phyloP scores from a whole-genome alignment of 805 yeast species.

The Candida nemodendra region DNA sequence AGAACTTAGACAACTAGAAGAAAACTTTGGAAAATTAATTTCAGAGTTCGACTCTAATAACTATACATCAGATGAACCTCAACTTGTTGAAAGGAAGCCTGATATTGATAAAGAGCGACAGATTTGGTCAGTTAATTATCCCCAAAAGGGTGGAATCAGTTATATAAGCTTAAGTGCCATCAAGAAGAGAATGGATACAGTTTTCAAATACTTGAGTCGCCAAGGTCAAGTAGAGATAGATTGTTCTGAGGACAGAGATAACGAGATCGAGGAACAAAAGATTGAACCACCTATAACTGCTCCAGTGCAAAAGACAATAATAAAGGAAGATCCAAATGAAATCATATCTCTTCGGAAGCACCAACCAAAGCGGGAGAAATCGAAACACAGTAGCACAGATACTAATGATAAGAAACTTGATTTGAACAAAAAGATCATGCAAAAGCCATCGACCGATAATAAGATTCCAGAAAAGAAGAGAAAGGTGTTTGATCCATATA shows the following conservation, averaged over 20 bases:
- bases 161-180: slow-evolving; percentile 11
- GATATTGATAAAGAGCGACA: slow-evolving; percentile 1
- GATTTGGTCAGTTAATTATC: slow-evolving; percentile 23
- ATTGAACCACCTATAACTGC: slow-evolving; percentile 1
- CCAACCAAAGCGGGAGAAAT: slow-evolving; percentile 23
- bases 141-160: slow-evolving; percentile 16
- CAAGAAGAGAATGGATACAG: slow-evolving; percentile 18
- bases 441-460: slow-evolving; percentile 12
- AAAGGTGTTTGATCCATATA: slow-evolving; percentile 60
- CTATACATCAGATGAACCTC: not conserved
- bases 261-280: slow-evolving; percentile 12
- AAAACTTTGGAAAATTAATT: slow-evolving; percentile 7
- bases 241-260: slow-evolving; percentile 17
- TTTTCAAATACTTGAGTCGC: slow-evolving; percentile 14
- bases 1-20: slow-evolving; percentile 18
- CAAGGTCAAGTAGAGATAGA: slow-evolving; percentile 15
- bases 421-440: slow-evolving; percentile 27
- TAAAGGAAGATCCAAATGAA: slow-evolving; percentile 28
- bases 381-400: slow-evolving; percentile 12
- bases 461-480: slow-evolving; percentile 23
- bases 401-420: slow-evolving; percentile 29
- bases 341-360: slow-evolving; percentile 32
- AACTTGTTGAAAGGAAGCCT: not conserved
- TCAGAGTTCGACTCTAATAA: not conserved
- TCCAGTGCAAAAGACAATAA: slow-evolving; percentile 15